Percentiles rank a stretch among this genome's conserved stretches.
phyloP scores from a whole-genome alignment of 805 yeast genomes.

The Candida saitoana region DNA sequence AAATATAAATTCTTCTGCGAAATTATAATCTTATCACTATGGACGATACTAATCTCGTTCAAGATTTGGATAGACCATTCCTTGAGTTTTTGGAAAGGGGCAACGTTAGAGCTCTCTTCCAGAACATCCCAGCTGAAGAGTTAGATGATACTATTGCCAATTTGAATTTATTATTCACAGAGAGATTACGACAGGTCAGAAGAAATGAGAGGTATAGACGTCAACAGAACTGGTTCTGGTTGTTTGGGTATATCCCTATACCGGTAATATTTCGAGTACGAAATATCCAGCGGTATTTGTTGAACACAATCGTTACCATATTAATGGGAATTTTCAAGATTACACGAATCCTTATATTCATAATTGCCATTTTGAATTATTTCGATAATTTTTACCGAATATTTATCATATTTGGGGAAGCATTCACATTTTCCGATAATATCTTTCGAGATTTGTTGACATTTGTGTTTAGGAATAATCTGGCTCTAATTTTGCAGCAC shows the following conservation, averaged over 20 bases:
- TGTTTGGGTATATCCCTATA: constrained; percentile 16
- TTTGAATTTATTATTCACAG: constrained; percentile 7
- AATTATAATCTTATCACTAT: background rate
- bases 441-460: constrained; percentile 27
- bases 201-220: background rate
- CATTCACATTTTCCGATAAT: constrained; percentile 26
- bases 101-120: constrained; percentile 12
- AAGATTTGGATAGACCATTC: constrained; percentile 18
- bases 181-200: background rate
- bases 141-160: constrained; percentile 11
- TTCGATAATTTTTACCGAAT: constrained; percentile 16
- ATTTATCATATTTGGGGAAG: constrained; percentile 22
- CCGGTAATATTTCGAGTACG: constrained; percentile 12
- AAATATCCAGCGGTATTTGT: background rate
- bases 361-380: constrained; percentile 14
- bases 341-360: constrained; percentile 14
- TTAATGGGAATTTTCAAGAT: constrained; percentile 8
- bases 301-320: constrained; percentile 4
- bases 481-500: constrained; percentile 12
- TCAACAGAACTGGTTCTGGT: constrained; percentile 12
- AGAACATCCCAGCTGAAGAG: constrained; percentile 10
- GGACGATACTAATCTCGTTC: constrained; percentile 15
- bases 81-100: constrained; percentile 17
- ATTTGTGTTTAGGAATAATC: constrained; percentile 18
- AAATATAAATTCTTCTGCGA: background rate